Evolutionary conservation across 2,329 filamentous ascomycete genomes (phyloP).

Genomic region (Fusarium humuli): DNA sequence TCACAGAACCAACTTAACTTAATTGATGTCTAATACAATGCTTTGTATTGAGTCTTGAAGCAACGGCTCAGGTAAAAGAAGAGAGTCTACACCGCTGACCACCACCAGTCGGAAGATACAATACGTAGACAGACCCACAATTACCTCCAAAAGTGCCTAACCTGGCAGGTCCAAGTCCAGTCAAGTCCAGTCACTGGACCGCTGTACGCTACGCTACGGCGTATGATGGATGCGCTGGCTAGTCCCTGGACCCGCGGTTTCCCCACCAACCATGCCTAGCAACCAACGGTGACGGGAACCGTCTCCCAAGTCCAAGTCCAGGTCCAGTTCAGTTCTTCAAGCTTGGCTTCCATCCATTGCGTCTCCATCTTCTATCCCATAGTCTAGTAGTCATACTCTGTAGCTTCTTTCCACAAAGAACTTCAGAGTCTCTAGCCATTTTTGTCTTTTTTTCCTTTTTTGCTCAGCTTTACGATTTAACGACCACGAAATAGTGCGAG

Average conservation of each 20-base stretch:
- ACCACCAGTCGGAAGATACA: conserved; percentile 4
- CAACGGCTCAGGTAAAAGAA: not conserved
- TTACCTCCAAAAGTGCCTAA: conserved; percentile 13
- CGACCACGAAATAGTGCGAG: not conserved
- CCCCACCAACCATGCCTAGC: conserved; percentile 38
- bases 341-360: conserved; percentile 20
- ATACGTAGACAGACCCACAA: conserved; percentile 18
- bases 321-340: conserved; percentile 3
- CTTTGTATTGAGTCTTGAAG: conserved; percentile 1
- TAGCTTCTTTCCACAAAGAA: conserved; percentile 22
- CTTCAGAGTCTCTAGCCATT: not conserved
- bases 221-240: conserved; percentile 32
- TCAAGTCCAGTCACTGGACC: not conserved
- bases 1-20: not conserved
- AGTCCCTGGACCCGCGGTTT: conserved; percentile 28
- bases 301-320: conserved; percentile 9
- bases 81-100: conserved; percentile 18
- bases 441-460: not conserved
- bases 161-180: conserved; percentile 25
- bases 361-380: conserved; percentile 5
- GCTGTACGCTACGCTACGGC: conserved; percentile 5
- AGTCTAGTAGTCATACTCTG: not conserved
- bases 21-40: conserved; percentile 5
- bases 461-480: conserved; percentile 3
- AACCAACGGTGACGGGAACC: conserved; percentile 28